Base-by-base conservation (phyloP, 179 eudicot species). In the Spinacia oleracea region DNA sequence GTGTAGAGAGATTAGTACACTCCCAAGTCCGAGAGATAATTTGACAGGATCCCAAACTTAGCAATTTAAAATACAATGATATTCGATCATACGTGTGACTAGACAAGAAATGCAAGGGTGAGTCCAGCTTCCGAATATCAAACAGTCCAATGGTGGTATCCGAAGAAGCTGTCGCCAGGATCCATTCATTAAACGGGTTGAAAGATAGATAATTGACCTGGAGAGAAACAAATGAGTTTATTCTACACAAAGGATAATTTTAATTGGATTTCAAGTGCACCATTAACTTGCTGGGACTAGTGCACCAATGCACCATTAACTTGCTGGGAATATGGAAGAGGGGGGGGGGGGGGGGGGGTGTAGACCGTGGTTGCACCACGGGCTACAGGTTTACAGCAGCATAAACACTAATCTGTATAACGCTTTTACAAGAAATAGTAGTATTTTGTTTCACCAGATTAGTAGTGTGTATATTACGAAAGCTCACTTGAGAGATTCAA, bases 161-260 rank as follows among this genome's bases (percentile, higher is more conserved):
- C 40, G 98, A 93, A 62, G 98, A 95, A 76, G 98, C 98, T 74
- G 98, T 93, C 60, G 97, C 98, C 81, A 93, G 55, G 73, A 91
- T 77, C 97, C 96, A 95, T 78, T 95, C 98, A 50, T 90, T 93
- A 77, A 84, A 93, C 55, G 97, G 78, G 86, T 90, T 95, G 85
- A 95, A 95, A 50, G 98, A 90, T 23, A 95, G 74, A 81, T 93
- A 95, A 81, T 95, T 95, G 76, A 91, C 97, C 98, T 95, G 88
- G 20, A 55, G 31, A 70, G 43, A 72, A 63, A 48, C 42, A 40
- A 70, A 12, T 0, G 35, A 20, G 45, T 9, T 46, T 32, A 31
- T 3, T 10, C 18, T 21, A 12, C 25, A 48, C 48, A 53, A 69
- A 45, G 21, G 31, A 42, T 18, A 9, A 25, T 79, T 31, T 18